Base-by-base conservation (phyloP, 2,329 filamentous ascomycete species). In the Cadophora luteo-olivacea region DNA sequence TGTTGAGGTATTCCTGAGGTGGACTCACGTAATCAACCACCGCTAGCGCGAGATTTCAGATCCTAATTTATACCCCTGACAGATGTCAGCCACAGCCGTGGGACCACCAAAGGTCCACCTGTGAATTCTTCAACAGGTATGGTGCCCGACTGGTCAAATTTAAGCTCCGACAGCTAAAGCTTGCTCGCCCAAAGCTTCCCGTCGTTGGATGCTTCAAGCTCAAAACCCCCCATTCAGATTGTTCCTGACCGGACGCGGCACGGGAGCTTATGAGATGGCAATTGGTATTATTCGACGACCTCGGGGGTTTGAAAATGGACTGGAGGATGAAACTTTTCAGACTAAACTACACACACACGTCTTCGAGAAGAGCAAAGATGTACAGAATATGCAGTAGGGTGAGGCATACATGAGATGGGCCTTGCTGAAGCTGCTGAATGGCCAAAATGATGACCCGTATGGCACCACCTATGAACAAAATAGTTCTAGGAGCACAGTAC, bases 11-110 rank as follows among this genome's bases (percentile, higher is more conserved):
- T 24, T 65, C 52, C 38, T 66, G 22, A 32, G 64, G 41, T 52
- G n/a, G 49, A 51, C 33, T 66, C 65, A 62, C 65, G 65, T 67
- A 67, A 62, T 49, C 57, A 63, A 24, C 45, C 61, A 52, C 61
- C 48, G 45, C 45, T 63, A 63, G 61, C 58, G 61, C 41, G 48
- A 63, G 32, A 54, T 52, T 51, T 63, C 45, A 61, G 58, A 61
- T 61, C 38, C 58, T 61, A 48, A 51, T 63, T 36, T 38, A 52
- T 48, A 33, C 45, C 49, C 49, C 48, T 63, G 45, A 5, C 24
- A 22, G 16, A 9, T 24, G 22, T 61, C 58, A 63, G 61, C 45
- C 45, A 63, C 61, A 63, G 25, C 61, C 61, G 61, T 63, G 41
- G 32, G 45, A 54, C 29, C 29, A 29, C 29, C 29, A 29, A 29